phyloP scores from a whole-genome alignment of 441 rosid genomes.

The Gossypium lobatum region DNA sequence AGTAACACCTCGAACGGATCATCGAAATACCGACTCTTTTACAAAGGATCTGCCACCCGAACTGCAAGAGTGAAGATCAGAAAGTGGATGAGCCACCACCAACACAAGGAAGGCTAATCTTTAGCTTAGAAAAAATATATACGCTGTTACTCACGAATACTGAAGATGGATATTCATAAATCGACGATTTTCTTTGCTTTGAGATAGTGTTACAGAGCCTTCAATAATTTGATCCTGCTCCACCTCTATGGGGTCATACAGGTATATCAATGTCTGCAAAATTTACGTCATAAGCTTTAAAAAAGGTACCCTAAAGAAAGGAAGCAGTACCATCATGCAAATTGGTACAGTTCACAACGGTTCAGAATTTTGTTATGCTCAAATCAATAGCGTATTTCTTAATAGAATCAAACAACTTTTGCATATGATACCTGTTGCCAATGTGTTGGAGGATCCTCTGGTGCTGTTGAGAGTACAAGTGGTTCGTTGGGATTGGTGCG shows the following conservation, averaged over 20 bases:
- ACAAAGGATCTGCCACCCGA: constrained; percentile 85
- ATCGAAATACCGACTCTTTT: constrained; percentile 83
- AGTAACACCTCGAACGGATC: constrained; percentile 16
- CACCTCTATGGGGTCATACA: constrained; percentile 83
- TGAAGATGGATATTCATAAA: constrained; percentile 95
- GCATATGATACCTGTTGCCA: constrained; percentile 78
- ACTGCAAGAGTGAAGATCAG: constrained; percentile 39
- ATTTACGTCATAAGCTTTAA: constrained; percentile 4
- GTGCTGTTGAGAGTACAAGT: constrained; percentile 82
- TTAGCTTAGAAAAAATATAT: constrained; percentile 5
- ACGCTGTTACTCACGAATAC: constrained; percentile 53
- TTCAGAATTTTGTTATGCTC: not conserved
- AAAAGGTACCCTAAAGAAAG: not conserved
- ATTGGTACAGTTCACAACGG: not conserved
- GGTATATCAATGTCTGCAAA: constrained; percentile 88
- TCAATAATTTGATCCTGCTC: constrained; percentile 90
- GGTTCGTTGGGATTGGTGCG: constrained; percentile 63
- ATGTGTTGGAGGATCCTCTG: constrained; percentile 91
- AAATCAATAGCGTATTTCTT: not conserved
- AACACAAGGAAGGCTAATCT: not conserved
- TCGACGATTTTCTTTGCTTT: constrained; percentile 83
- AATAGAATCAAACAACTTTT: not conserved
- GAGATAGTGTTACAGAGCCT: constrained; percentile 76
- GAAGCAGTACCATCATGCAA: not conserved
- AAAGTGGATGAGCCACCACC: not conserved